Base-by-base conservation (phyloP, 176 grass and related monocot species). In the Tillandsia fasciculata region DNA sequence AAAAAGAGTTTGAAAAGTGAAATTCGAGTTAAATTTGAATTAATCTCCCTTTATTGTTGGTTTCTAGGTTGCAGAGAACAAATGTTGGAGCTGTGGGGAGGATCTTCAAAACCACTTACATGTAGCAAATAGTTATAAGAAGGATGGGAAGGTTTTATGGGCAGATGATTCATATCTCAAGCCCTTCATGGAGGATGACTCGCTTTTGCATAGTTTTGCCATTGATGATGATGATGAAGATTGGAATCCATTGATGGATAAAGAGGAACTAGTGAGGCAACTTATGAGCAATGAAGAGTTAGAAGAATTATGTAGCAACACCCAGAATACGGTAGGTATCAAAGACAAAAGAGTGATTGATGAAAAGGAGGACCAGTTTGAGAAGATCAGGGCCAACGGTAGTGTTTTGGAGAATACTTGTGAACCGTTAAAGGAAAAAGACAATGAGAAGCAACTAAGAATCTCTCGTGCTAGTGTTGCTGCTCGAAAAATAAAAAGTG, bases 181-280 rank as follows among this genome's bases (percentile, higher is more conserved):
- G 77, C 94, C 94, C 23, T 93, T 83, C 79, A 77, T 90, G 83
- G 79, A 79, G 27, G 87, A 90, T 47, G 94, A 93, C 47, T 73
- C 89, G 17, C 82, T 97, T 79, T 70, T 97, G 80, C 89, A 97
- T 64, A 88, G 81, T 77, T 79, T 97, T 69, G 85, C 56, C 17
- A 52, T 84, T 26, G 77, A 79, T 22, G 81, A 87, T 12, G 86
- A 90, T 14, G 82, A 85, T 1, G 84, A 74, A 29, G 79, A 75
- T 26, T 67, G 69, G 68, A 83, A 50, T 11, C 26, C 56, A 18
- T 52, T 61, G 70, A 52, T 77, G 49, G 74, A 86, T 81, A 79
- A 49, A 58, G 82, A 81, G 10, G 79, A 83, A 18, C 76, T 66
- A n/a, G 76, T 68, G 27, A 85, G 70, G 58, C 56, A 80, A 69